Percentiles rank a stretch among this genome's conserved stretches.
phyloP scores from a whole-genome alignment of 306 rosid species.

The Urtica urens region DNA sequence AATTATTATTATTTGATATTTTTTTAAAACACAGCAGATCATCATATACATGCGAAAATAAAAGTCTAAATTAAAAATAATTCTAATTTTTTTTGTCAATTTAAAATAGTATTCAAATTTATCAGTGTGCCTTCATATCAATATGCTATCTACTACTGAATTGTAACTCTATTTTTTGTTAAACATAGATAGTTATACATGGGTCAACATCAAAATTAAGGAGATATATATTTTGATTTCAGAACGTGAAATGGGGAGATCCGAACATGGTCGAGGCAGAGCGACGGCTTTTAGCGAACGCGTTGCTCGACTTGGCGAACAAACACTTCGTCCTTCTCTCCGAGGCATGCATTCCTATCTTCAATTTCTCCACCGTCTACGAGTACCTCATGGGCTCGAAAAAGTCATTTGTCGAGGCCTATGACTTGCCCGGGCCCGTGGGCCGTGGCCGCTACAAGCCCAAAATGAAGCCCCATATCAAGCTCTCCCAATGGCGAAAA shows the following conservation, averaged over 20 bases:
- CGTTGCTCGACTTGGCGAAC: constrained; percentile 51
- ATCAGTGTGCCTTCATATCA: too few species aligned
- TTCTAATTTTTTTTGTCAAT: too few species aligned
- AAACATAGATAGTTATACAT: too few species aligned
- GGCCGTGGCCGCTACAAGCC: constrained; percentile 59
- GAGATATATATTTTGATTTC: too few species aligned
- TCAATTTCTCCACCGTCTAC: constrained; percentile 59
- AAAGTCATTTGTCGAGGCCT: constrained; percentile 45
- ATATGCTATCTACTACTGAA: too few species aligned
- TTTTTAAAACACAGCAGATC: too few species aligned
- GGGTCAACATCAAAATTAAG: too few species aligned
- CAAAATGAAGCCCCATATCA: constrained; percentile 40
- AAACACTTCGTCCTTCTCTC: constrained; percentile 70
- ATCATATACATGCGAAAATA: too few species aligned
- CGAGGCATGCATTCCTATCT: constrained; percentile 82
- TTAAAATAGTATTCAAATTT: too few species aligned
- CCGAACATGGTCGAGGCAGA: constrained; percentile 72
- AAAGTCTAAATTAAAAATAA: too few species aligned
- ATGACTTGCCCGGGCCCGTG: constrained; percentile 27
- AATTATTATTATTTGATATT: too few species aligned
- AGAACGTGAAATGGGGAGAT: constrained; percentile 78
- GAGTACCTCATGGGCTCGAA: constrained; percentile 38
- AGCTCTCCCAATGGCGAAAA: constrained; percentile 57
- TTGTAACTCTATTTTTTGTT: too few species aligned
- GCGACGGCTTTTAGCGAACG: constrained; percentile 58